Percentiles rank a stretch among this genome's conserved stretches.
Conservation (phyloP, 495 filamentous ascomycete genomes). For the Baudoinia panamericana region DNA sequence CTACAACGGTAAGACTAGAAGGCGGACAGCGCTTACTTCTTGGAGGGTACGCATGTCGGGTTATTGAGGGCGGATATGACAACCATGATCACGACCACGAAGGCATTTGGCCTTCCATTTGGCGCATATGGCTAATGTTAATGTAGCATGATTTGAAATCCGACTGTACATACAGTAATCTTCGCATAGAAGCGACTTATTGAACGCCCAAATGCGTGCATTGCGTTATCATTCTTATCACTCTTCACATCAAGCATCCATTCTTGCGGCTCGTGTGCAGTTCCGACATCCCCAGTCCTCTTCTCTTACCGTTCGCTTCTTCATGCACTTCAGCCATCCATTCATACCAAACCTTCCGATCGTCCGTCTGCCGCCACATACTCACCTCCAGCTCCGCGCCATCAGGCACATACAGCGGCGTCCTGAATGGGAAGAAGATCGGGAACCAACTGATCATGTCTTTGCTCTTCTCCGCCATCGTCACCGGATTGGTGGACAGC, state of each 20-base stretch:
- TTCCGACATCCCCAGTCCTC: constrained; percentile 67
- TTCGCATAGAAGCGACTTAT: too few species aligned
- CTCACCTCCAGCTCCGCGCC: constrained; percentile 72
- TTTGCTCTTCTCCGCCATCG: constrained; percentile 80
- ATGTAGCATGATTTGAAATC: too few species aligned
- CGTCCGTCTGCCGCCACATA: constrained; percentile 92
- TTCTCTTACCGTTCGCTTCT: constrained; percentile 37
- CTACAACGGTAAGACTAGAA: too few species aligned
- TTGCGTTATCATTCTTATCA: neutral
- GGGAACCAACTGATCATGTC: constrained; percentile 99
- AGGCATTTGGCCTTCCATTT: too few species aligned
- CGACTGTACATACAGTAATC: too few species aligned
- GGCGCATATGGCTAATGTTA: too few species aligned
- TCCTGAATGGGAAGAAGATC: constrained; percentile 94
- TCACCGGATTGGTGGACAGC: constrained; percentile 83
- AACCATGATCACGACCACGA: too few species aligned
- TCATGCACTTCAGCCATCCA: constrained; percentile 66
- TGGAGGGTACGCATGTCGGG: too few species aligned
- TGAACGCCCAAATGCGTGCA: neutral
- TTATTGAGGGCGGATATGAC: too few species aligned
- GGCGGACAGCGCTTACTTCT: too few species aligned
- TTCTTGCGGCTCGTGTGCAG: constrained; percentile 80
- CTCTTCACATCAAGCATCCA: constrained; percentile 70
- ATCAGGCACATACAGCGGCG: constrained; percentile 76
- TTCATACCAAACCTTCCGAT: constrained; percentile 96